phyloP scores from a whole-genome alignment of 371 early-diverging fungal species.

The Mucor racemosus region DNA sequence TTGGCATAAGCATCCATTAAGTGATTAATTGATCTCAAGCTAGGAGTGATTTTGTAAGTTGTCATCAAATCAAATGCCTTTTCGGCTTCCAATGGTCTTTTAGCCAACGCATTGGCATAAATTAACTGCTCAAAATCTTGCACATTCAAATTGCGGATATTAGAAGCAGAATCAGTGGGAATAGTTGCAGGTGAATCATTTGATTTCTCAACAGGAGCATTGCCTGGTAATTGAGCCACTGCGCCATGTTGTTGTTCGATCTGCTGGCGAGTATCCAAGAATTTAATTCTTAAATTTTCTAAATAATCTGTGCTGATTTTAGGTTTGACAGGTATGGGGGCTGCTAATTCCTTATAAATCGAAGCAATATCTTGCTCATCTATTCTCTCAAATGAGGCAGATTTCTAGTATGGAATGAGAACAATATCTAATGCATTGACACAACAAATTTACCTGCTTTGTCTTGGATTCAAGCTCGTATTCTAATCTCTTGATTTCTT shows the following conservation, averaged over 20 bases:
- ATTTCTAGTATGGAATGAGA: constrained; percentile 3
- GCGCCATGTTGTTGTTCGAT: constrained; percentile 1
- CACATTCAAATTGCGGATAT: constrained; percentile 1
- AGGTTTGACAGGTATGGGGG: constrained; percentile 30
- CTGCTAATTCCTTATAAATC: constrained; percentile 40
- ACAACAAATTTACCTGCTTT: constrained; percentile 22
- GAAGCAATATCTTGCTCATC: constrained; percentile 34
- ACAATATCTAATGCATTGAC: neutral
- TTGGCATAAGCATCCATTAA: constrained; percentile 85
- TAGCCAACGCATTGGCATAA: constrained; percentile 73
- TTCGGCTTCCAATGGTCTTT: constrained; percentile 72
- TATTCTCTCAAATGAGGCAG: constrained; percentile 20
- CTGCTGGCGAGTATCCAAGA: constrained; percentile 44
- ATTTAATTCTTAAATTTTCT: constrained; percentile 44
- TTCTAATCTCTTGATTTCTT: constrained; percentile 40
- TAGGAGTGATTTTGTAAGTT: constrained; percentile 66
- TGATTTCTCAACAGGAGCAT: neutral
- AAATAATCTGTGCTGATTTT: constrained; percentile 57
- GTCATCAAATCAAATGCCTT: constrained; percentile 72
- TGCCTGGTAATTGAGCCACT: neutral
- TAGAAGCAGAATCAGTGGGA: neutral
- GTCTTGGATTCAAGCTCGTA: constrained; percentile 30
- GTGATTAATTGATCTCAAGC: constrained; percentile 69
- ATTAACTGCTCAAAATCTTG: constrained; percentile 59
- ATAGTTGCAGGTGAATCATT: neutral